Evolutionary conservation across 768 basidiomycete species (phyloP).

Genomic region (Agaricus subrufescens): DNA sequence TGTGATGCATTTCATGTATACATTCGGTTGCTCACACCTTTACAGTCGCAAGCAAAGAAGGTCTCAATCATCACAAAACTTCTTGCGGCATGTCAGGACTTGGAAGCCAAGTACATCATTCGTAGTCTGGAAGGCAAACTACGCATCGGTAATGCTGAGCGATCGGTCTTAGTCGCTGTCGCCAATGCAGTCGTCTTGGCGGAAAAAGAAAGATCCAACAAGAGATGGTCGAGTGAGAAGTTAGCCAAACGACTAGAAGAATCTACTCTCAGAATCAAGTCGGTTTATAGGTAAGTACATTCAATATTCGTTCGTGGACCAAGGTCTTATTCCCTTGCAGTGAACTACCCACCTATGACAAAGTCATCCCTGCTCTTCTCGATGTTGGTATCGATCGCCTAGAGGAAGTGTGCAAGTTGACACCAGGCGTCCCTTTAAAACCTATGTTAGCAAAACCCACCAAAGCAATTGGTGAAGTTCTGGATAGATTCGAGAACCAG

Average conservation of each 20-base stretch:
- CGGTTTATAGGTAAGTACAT: slow-evolving; percentile 78
- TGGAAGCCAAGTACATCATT: slow-evolving; percentile 95
- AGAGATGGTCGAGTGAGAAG: slow-evolving; percentile 73
- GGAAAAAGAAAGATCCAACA: slow-evolving; percentile 63
- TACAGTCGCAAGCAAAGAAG: slow-evolving; percentile 90
- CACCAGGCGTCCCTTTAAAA: slow-evolving; percentile 93
- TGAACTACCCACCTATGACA: slow-evolving; percentile 89
- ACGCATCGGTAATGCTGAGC: slow-evolving; percentile 94
- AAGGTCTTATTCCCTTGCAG: slow-evolving; percentile 32
- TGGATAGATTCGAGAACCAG: slow-evolving; percentile 94
- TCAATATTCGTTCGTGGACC: background rate
- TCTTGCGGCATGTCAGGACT: slow-evolving; percentile 84
- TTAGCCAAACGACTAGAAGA: slow-evolving; percentile 71
- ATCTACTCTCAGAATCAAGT: slow-evolving; percentile 73
- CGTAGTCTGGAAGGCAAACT: slow-evolving; percentile 95
- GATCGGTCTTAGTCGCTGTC: slow-evolving; percentile 91
- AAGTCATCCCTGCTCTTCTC: slow-evolving; percentile 87
- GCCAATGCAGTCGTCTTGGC: slow-evolving; percentile 87
- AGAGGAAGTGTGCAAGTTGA: slow-evolving; percentile 76
- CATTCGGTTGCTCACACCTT: background rate
- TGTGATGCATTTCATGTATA: slow-evolving; percentile 4
- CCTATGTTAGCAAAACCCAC: slow-evolving; percentile 99
- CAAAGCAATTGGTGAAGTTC: slow-evolving; percentile 95
- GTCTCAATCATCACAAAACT: slow-evolving; percentile 93
- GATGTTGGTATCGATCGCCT: slow-evolving; percentile 71